A percentile compares a stretch with the other conserved stretches of the same genome.
These are phyloP conservation scores for Panicum hallii DNA, from an alignment of 202 grass and related monocot genomes.

Conservation along the genomic window DNA sequence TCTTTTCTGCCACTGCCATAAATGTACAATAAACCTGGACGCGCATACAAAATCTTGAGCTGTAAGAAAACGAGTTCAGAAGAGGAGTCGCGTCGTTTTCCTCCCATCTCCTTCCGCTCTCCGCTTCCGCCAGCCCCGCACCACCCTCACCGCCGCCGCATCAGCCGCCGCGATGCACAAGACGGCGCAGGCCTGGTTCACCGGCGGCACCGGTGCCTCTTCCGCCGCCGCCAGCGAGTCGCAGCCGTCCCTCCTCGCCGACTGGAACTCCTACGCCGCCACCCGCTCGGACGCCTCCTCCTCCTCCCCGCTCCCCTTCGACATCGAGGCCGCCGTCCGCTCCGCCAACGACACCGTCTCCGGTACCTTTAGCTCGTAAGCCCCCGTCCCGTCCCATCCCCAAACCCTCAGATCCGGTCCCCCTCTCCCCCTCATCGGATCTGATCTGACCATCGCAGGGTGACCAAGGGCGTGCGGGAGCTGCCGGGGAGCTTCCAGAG, in stretches of 20 bases:
- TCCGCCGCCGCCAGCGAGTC: conserved; percentile 35
- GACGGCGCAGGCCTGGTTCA: conserved; percentile 95
- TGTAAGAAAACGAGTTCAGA: not conserved
- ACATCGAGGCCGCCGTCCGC: conserved; percentile 90
- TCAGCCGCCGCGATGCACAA: conserved; percentile 61
- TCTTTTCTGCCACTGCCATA: not conserved
- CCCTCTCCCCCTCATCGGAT: not conserved
- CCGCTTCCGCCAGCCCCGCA: conserved; percentile 8
- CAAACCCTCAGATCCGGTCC: conserved; percentile 21
- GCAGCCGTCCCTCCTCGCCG: conserved; percentile 82
- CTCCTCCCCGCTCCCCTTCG: conserved; percentile 69
- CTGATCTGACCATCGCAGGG: conserved; percentile 45
- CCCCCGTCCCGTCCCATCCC: not conserved
- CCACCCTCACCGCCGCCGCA: not conserved
- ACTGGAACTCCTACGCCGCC: conserved; percentile 97
- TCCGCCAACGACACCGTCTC: conserved; percentile 94
- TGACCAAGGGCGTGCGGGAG: conserved; percentile 88
- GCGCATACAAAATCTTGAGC: not conserved
- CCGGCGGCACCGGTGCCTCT: conserved; percentile 49
- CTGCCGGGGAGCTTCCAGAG: conserved; percentile 91
- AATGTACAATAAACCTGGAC: not conserved
- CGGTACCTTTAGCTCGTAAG: conserved; percentile 88
- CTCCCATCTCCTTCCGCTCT: not conserved
- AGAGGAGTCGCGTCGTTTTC: not conserved
- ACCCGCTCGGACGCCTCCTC: conserved; percentile 63